A percentile compares a stretch with the other conserved stretches of the same genome.
Conservation (phyloP, 352 stramenopile genomes). For the Elongisporangium anandrum region DNA sequence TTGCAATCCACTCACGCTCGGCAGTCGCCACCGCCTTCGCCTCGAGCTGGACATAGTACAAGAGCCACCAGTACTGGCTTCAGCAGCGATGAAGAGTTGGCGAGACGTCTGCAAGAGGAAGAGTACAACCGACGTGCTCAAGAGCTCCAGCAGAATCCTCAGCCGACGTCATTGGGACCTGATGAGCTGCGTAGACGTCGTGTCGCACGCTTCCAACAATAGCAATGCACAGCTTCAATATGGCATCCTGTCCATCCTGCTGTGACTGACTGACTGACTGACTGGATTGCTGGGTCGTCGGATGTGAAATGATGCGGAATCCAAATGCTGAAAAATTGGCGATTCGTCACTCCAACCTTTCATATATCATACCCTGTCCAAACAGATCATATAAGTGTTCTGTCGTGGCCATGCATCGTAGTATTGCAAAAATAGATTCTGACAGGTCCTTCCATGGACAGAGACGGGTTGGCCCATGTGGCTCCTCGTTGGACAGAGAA, state of each 20-base stretch:
- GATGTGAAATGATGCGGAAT: no score
- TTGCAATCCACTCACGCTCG: neutral
- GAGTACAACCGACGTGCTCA: slow-evolving; percentile 2
- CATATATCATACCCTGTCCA: no score
- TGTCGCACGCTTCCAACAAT: slow-evolving; percentile 2
- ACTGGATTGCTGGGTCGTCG: no score
- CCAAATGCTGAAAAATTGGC: no score
- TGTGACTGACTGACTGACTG: no score
- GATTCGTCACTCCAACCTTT: no score
- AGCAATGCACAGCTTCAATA: no score
- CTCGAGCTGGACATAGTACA: neutral
- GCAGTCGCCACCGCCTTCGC: neutral
- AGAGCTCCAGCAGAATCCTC: neutral
- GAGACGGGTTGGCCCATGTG: neutral
- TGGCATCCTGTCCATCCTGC: no score
- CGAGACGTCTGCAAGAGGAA: slow-evolving; percentile 6
- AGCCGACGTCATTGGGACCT: neutral
- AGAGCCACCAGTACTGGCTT: neutral
- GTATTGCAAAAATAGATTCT: no score
- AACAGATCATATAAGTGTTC: no score
- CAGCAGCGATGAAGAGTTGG: slow-evolving; percentile 5
- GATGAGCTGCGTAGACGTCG: slow-evolving; percentile 5
- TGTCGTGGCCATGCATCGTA: no score
- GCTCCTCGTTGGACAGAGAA: neutral
- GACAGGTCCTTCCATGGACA: neutral